Conservation (phyloP, 1,284 basidiomycete species). For the Cryptococcus neoformans region DNA sequence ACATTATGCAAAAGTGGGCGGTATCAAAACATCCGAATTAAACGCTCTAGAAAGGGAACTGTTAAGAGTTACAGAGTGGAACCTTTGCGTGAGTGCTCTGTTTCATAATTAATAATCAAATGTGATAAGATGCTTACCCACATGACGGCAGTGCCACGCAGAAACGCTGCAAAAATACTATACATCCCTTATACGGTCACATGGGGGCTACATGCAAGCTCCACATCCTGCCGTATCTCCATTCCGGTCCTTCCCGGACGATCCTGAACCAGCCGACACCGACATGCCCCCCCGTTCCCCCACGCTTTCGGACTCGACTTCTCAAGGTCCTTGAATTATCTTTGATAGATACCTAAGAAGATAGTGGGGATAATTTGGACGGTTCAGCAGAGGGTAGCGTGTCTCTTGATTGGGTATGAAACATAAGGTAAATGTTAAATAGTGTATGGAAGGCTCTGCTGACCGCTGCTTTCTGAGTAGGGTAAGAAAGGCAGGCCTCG, state of each 20-base stretch:
- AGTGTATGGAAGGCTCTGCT: too few species aligned
- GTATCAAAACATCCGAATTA: conserved; percentile 82
- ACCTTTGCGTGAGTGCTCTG: conserved; percentile 68
- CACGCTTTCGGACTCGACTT: background rate
- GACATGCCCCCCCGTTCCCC: background rate
- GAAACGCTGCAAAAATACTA: conserved; percentile 50
- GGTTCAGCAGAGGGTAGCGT: too few species aligned
- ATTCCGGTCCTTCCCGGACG: conserved; percentile 39
- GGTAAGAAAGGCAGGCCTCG: too few species aligned
- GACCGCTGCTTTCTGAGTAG: too few species aligned
- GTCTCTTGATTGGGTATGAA: too few species aligned
- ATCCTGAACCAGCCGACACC: conserved; percentile 16
- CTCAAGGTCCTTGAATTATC: too few species aligned
- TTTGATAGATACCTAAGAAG: too few species aligned
- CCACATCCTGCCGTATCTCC: conserved; percentile 30
- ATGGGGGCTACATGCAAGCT: conserved; percentile 45
- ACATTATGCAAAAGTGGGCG: conserved; percentile 90
- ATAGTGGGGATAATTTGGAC: too few species aligned
- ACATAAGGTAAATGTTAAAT: too few species aligned
- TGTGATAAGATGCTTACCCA: background rate
- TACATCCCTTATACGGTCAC: conserved; percentile 48
- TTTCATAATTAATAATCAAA: background rate
- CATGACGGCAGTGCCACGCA: conserved; percentile 41
- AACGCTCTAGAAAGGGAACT: conserved; percentile 92
- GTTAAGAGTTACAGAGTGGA: conserved; percentile 84